Conservation (phyloP, 495 filamentous ascomycete genomes). For the Tuber umbilicatum region DNA sequence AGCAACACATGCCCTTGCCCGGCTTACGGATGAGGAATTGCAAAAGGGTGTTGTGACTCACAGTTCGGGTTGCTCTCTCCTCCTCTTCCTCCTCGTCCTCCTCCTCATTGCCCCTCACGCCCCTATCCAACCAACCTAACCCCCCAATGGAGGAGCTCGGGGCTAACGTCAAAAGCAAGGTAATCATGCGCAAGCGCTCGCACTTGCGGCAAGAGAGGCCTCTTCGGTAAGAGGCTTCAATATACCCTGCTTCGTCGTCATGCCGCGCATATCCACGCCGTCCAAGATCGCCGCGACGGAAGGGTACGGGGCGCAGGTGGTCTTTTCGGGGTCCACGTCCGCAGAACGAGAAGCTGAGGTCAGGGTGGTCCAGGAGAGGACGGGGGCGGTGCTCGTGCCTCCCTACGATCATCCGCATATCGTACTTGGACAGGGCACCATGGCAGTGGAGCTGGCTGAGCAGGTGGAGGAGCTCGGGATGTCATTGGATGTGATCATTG, state of each 20-base stretch:
- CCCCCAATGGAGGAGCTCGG: background rate
- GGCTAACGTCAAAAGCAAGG: constrained; percentile 47
- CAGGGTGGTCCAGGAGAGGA: constrained; percentile 56
- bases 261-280: constrained; percentile 75
- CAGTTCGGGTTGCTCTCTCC: constrained; percentile 55
- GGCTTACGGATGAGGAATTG: constrained; percentile 60
- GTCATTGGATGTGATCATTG: constrained; percentile 68
- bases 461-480: constrained; percentile 55
- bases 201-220: constrained; percentile 67
- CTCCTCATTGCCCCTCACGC: constrained; percentile 4
- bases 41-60: constrained; percentile 83
- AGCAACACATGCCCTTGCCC: constrained; percentile 77
- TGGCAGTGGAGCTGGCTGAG: constrained; percentile 70
- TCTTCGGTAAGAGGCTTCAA: constrained; percentile 43
- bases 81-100: background rate
- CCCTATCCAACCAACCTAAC: background rate
- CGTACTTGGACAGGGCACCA: constrained; percentile 84
- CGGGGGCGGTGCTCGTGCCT: constrained; percentile 69
- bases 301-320: constrained; percentile 66
- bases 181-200: constrained; percentile 92
- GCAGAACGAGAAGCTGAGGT: constrained; percentile 75
- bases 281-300: constrained; percentile 79
- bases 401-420: constrained; percentile 90
- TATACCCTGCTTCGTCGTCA: constrained; percentile 74
- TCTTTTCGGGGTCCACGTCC: constrained; percentile 75